Conservation (phyloP, 73 alveolate genomes). For the Blepharisma japonicum region DNA sequence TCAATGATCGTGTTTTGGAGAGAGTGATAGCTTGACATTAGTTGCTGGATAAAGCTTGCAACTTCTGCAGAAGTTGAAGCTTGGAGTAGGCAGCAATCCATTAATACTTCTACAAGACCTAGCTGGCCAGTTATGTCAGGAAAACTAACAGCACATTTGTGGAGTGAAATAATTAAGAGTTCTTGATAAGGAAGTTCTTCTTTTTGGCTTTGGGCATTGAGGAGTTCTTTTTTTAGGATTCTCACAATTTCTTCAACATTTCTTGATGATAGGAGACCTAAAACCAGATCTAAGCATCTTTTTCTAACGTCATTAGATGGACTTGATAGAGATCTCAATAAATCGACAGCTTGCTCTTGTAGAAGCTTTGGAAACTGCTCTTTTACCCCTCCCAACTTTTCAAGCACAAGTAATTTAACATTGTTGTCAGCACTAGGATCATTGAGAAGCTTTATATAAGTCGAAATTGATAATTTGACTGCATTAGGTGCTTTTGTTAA, state of each 20-base stretch:
- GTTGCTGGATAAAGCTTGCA: slow-evolving; percentile 1
- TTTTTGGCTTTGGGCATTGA: slow-evolving; percentile 12
- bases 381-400: slow-evolving; percentile 47
- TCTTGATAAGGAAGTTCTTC: slow-evolving; percentile 34
- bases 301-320: slow-evolving; percentile 68
- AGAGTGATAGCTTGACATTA: neutral
- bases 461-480: slow-evolving; percentile 66
- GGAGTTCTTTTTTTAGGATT: slow-evolving; percentile 25
- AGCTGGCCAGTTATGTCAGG: slow-evolving; percentile 48
- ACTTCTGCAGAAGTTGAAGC: slow-evolving; percentile 14
- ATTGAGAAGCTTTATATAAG: slow-evolving; percentile 59
- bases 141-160: slow-evolving; percentile 41
- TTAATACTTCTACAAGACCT: slow-evolving; percentile 17
- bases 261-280: slow-evolving; percentile 69
- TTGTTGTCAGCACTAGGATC: slow-evolving; percentile 75
- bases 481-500: slow-evolving; percentile 76
- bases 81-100: slow-evolving; percentile 25
- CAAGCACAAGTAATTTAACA: slow-evolving; percentile 72
- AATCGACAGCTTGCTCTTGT: slow-evolving; percentile 66
- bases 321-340: slow-evolving; percentile 52
- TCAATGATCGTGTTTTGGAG: neutral
- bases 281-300: slow-evolving; percentile 74
- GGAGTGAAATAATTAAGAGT: slow-evolving; percentile 43
- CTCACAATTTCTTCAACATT: slow-evolving; percentile 73
- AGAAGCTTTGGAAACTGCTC: slow-evolving; percentile 47